Percentiles rank a stretch among this genome's conserved stretches.
phyloP scores from a whole-genome alignment of 257 asterid genomes.

The Solanum rostratum region DNA sequence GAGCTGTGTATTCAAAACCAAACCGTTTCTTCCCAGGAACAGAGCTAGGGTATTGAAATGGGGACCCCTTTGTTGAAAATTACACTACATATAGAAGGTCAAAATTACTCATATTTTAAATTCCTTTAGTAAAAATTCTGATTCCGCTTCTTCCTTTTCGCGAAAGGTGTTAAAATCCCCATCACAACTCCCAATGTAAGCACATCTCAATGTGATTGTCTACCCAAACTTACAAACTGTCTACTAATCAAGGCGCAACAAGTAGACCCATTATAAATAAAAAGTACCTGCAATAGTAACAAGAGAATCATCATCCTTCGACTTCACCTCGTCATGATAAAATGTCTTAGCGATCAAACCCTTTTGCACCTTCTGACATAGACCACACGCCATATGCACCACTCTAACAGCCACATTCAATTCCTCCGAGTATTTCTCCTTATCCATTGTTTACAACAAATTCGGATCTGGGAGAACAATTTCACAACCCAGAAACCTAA shows the following conservation, averaged over 20 bases:
- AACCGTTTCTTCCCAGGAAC: neutral
- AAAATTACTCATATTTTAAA: neutral
- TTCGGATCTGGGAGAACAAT: neutral
- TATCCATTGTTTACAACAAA: conserved; percentile 24
- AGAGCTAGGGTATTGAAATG: neutral
- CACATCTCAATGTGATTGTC: neutral
- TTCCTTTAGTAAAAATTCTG: neutral
- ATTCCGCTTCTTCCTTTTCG: too few species aligned
- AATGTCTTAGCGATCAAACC: conserved; percentile 23
- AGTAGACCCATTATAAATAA: too few species aligned
- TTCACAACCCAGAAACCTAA: neutral
- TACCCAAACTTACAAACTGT: neutral
- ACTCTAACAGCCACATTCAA: conserved; percentile 68
- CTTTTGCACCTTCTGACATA: conserved; percentile 56
- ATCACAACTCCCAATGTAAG: neutral
- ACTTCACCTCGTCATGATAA: conserved; percentile 30
- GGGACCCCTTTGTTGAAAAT: neutral
- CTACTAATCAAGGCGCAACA: neutral
- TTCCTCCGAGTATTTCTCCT: conserved; percentile 37
- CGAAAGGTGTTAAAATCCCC: too few species aligned
- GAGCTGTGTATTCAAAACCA: neutral
- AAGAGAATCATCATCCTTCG: conserved; percentile 75
- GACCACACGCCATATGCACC: conserved; percentile 68
- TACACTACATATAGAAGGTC: too few species aligned
- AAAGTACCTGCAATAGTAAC: conserved; percentile 83